Evolutionary conservation across 2,329 filamentous ascomycete genomes (phyloP).

Genomic region (Capronia epimyces): DNA sequence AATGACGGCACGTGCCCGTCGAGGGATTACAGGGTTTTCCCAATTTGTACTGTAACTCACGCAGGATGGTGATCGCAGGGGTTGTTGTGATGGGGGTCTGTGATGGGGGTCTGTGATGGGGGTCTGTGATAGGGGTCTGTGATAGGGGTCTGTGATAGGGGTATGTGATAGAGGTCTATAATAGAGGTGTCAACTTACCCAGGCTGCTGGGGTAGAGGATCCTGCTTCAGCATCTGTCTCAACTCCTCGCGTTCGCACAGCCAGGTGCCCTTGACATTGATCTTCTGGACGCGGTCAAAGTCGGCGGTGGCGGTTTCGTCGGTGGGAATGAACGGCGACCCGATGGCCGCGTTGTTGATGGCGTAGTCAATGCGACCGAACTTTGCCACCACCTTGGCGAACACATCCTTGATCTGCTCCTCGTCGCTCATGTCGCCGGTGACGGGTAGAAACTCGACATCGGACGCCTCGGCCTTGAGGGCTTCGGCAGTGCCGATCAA

Average conservation of each 20-base stretch:
- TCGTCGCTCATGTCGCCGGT: slow-evolving; percentile 5
- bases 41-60: too few species aligned
- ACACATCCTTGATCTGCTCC: neutral
- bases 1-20: too few species aligned
- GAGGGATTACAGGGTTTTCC: slow-evolving; percentile 27
- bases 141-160: too few species aligned
- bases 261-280: slow-evolving; percentile 53
- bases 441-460: slow-evolving; percentile 8
- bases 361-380: slow-evolving; percentile 52
- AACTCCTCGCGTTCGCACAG: slow-evolving; percentile 44
- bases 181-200: too few species aligned
- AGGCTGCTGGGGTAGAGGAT: too few species aligned
- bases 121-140: too few species aligned
- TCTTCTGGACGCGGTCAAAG: slow-evolving; percentile 50
- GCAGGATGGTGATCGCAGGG: too few species aligned
- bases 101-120: too few species aligned
- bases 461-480: neutral
- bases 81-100: too few species aligned
- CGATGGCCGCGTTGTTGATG: slow-evolving; percentile 52
- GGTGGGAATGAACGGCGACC: slow-evolving; percentile 41
- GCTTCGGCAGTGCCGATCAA: slow-evolving; percentile 4
- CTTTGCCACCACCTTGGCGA: neutral
- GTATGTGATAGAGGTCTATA: too few species aligned
- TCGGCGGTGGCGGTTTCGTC: slow-evolving; percentile 44
- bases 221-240: slow-evolving; percentile 44